Conservation (phyloP, 2,329 filamentous ascomycete genomes). For the Fusarium tuaranense region DNA sequence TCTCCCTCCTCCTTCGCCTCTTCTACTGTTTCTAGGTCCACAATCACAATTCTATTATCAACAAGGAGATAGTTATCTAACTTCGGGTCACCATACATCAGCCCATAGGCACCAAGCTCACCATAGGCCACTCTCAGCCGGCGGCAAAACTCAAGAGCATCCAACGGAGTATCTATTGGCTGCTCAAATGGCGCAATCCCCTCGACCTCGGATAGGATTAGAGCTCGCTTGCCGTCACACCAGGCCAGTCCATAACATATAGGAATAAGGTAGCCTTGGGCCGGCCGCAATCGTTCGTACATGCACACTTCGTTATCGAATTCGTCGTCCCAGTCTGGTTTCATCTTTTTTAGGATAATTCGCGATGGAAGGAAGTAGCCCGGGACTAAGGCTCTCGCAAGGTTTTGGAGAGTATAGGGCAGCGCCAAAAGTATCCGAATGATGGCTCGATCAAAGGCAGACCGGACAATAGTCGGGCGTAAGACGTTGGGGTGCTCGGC, state of each 20-base stretch:
- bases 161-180: slow-evolving; percentile 6
- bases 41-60: slow-evolving; percentile 14
- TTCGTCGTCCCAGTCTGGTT: slow-evolving; percentile 27
- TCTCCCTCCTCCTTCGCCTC: slow-evolving; percentile 3
- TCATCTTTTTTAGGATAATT: slow-evolving; percentile 30
- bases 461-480: too few species aligned
- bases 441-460: too few species aligned
- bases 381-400: neutral
- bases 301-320: slow-evolving; percentile 30
- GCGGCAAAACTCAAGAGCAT: slow-evolving; percentile 1
- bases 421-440: too few species aligned
- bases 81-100: slow-evolving; percentile 20
- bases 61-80: slow-evolving; percentile 26
- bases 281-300: slow-evolving; percentile 12
- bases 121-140: neutral
- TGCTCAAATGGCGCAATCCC: slow-evolving; percentile 13
- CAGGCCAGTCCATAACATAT: slow-evolving; percentile 23
- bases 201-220: slow-evolving; percentile 22
- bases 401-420: neutral
- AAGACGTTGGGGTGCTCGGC: too few species aligned
- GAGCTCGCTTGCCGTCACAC: slow-evolving; percentile 19
- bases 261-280: slow-evolving; percentile 27
- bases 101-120: slow-evolving; percentile 1
- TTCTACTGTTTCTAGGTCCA: slow-evolving; percentile 5
- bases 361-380: slow-evolving; percentile 18